Percentiles rank a stretch among this genome's conserved stretches.
These are phyloP conservation scores for Salix purpurea DNA, from an alignment of 345 rosid genomes.

Conservation along the genomic window DNA sequence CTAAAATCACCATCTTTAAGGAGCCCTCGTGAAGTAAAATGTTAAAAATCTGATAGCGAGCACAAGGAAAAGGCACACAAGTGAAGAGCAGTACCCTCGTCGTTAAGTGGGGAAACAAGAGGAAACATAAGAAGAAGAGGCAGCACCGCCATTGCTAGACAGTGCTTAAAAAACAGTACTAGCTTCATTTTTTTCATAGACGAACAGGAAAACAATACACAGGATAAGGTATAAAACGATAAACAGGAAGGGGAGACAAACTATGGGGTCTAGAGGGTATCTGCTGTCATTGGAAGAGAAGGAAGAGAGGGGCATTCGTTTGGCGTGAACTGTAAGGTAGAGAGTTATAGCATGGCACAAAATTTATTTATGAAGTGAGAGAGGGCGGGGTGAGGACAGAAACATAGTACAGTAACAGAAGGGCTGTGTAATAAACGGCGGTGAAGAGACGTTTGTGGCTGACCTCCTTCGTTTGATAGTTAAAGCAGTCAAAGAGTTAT, in stretches of 20 bases:
- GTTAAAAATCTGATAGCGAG: neutral
- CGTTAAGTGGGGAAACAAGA: slow-evolving; percentile 38
- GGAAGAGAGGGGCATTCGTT: slow-evolving; percentile 42
- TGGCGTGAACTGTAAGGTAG: slow-evolving; percentile 77
- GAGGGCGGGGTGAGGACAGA: neutral
- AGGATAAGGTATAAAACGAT: neutral
- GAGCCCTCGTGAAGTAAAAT: neutral
- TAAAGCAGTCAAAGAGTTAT: too few species aligned
- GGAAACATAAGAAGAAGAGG: slow-evolving; percentile 26
- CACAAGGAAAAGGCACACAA: neutral
- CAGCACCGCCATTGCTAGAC: slow-evolving; percentile 20
- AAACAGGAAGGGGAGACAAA: neutral
- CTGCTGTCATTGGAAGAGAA: slow-evolving; percentile 15
- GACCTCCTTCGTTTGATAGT: neutral
- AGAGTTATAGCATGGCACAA: slow-evolving; percentile 27
- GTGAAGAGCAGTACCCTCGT: slow-evolving; percentile 45
- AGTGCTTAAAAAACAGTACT: neutral
- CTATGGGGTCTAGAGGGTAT: slow-evolving; percentile 1
- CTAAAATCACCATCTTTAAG: neutral
- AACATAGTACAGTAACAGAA: neutral
- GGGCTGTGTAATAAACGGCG: slow-evolving; percentile 52
- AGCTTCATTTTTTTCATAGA: slow-evolving; percentile 2
- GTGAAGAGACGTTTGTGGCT: slow-evolving; percentile 54
- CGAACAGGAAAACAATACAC: neutral
- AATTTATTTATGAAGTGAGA: slow-evolving; percentile 57